phyloP scores from a whole-genome alignment of 2,329 filamentous ascomycete genomes.

The Xylaria multiplex region DNA sequence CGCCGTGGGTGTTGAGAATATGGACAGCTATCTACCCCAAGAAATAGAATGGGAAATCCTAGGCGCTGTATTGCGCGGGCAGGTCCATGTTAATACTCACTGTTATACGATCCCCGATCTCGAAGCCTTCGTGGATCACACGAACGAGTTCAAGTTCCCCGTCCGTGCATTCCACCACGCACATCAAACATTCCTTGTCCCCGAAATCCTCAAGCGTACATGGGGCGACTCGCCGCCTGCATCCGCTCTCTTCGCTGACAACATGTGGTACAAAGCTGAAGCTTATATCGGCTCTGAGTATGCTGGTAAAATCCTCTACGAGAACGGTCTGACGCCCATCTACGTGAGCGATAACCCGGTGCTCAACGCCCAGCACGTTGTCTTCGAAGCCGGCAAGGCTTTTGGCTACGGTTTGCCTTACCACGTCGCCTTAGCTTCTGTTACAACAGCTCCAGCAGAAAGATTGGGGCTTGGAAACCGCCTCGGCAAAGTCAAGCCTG shows the following conservation, averaged over 20 bases:
- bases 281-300: constrained; percentile 71
- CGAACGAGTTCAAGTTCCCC: constrained; percentile 76
- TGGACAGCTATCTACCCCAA: constrained; percentile 68
- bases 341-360: constrained; percentile 79
- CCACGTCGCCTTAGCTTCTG: constrained; percentile 66
- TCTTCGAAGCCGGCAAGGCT: constrained; percentile 71
- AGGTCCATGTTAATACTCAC: constrained; percentile 76
- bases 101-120: constrained; percentile 77
- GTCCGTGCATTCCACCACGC: constrained; percentile 76
- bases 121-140: constrained; percentile 75
- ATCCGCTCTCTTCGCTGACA: constrained; percentile 74
- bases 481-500: constrained; percentile 69
- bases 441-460: constrained; percentile 68
- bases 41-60: constrained; percentile 72
- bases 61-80: constrained; percentile 70
- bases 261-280: constrained; percentile 78
- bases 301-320: constrained; percentile 73
- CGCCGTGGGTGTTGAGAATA: constrained; percentile 58
- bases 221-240: constrained; percentile 65
- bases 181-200: constrained; percentile 72
- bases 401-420: constrained; percentile 70
- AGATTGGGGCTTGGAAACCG: constrained; percentile 66
- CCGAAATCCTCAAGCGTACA: constrained; percentile 69
- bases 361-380: constrained; percentile 74
- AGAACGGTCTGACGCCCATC: constrained; percentile 71